Percentiles rank a stretch among this genome's conserved stretches.
phyloP scores from a whole-genome alignment of 345 rosid species.

The Hibiscus trionum region DNA sequence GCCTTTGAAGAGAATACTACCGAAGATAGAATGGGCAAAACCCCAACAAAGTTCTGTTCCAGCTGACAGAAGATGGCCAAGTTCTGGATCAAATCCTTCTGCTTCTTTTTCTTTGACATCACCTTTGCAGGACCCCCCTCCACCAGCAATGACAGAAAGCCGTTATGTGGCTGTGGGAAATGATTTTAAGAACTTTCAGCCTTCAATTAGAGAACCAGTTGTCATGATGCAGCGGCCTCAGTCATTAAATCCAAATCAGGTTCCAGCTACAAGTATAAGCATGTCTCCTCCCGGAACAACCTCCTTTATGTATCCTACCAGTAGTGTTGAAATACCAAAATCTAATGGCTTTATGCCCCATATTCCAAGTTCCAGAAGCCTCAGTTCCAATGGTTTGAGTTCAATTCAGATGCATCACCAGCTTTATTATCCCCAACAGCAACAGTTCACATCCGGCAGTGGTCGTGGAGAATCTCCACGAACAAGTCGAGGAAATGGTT shows the following conservation, averaged over 20 bases:
- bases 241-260: conserved; percentile 40
- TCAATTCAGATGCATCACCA: conserved; percentile 53
- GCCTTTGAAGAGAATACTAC: conserved; percentile 47
- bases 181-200: conserved; percentile 46
- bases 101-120: conserved; percentile 49
- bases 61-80: conserved; percentile 52
- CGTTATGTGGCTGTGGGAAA: conserved; percentile 37
- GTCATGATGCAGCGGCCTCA: conserved; percentile 68
- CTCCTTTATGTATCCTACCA: conserved; percentile 43
- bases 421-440: conserved; percentile 48
- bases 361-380: conserved; percentile 37
- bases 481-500: conserved; percentile 39
- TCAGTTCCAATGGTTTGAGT: conserved; percentile 28
- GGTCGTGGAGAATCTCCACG: conserved; percentile 40
- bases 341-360: conserved; percentile 46
- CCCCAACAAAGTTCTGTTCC: conserved; percentile 40
- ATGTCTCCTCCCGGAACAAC: conserved; percentile 46
- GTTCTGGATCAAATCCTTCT: conserved; percentile 36
- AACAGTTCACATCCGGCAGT: conserved; percentile 34
- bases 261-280: conserved; percentile 39
- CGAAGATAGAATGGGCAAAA: conserved; percentile 60
- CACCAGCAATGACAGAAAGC: conserved; percentile 44
- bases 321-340: conserved; percentile 41
- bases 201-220: conserved; percentile 50
- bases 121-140: conserved; percentile 44